A percentile compares a stretch with the other conserved stretches of the same genome.
phyloP scores from a whole-genome alignment of 306 rosid species.

The Quillaja saponaria region DNA sequence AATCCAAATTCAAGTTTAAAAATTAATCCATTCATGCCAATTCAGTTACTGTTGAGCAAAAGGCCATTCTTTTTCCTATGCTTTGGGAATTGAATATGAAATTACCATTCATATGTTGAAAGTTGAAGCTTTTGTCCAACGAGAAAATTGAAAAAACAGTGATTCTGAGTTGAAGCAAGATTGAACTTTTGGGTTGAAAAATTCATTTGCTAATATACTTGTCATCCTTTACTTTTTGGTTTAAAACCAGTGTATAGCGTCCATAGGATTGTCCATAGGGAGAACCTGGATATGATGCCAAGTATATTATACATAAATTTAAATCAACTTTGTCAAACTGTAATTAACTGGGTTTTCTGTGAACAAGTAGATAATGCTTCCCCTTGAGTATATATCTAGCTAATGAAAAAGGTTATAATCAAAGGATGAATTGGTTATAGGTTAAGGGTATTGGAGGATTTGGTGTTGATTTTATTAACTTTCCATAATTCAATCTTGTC shows the following conservation, averaged over 20 bases:
- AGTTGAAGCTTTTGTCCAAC: too few relatives aligned
- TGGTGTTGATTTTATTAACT: too few relatives aligned
- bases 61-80: too few relatives aligned
- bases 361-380: slow-evolving; percentile 1
- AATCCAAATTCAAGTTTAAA: too few relatives aligned
- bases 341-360: neutral
- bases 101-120: too few relatives aligned
- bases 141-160: too few relatives aligned
- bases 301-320: neutral
- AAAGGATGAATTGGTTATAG: neutral
- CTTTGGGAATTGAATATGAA: too few relatives aligned
- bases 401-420: neutral
- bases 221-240: slow-evolving; percentile 2
- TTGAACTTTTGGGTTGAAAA: neutral
- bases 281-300: too few relatives aligned
- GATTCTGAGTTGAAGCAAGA: neutral
- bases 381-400: slow-evolving; percentile 12
- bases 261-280: neutral
- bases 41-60: too few relatives aligned
- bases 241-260: neutral
- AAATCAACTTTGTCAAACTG: slow-evolving; percentile 16
- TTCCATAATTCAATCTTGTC: too few relatives aligned
- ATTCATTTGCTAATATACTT: neutral
- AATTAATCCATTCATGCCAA: too few relatives aligned
- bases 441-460: too few relatives aligned